These are phyloP conservation scores for Leccinellum rugosiceps DNA, from an alignment of 768 basidiomycete species.

Conservation along the genomic window DNA sequence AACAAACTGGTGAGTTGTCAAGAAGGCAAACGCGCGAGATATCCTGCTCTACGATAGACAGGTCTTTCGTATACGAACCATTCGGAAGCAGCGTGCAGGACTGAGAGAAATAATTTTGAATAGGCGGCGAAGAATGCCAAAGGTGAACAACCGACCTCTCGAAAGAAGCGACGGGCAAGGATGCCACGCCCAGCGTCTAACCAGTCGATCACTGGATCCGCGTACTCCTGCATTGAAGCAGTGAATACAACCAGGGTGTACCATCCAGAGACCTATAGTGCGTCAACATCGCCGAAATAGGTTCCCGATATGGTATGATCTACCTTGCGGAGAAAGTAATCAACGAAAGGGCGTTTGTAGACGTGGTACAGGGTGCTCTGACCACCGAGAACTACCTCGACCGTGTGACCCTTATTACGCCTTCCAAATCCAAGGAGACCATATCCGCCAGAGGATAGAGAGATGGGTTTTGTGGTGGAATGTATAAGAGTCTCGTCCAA, in stretches of 20 bases:
- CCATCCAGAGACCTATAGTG: slow-evolving; percentile 88
- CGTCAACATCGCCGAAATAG: slow-evolving; percentile 4
- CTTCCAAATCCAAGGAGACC: slow-evolving; percentile 61
- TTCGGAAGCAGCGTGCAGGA: slow-evolving; percentile 91
- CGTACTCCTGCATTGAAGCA: slow-evolving; percentile 98
- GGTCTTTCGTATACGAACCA: slow-evolving; percentile 93
- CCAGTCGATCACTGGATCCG: slow-evolving; percentile 99
- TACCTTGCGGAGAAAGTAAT: slow-evolving; percentile 90
- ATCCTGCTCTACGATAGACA: slow-evolving; percentile 84
- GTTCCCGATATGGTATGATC: slow-evolving; percentile 15
- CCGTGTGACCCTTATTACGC: slow-evolving; percentile 74
- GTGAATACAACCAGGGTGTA: slow-evolving; percentile 99
- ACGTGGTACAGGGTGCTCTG: slow-evolving; percentile 94
- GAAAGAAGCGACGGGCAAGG: slow-evolving; percentile 82
- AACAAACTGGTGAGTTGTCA: slow-evolving; percentile 94
- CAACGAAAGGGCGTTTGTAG: slow-evolving; percentile 96
- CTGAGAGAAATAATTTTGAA: slow-evolving; percentile 37
- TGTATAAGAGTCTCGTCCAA: slow-evolving; percentile 98
- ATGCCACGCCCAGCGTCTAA: slow-evolving; percentile 93
- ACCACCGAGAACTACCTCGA: slow-evolving; percentile 89
- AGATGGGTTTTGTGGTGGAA: slow-evolving; percentile 82
- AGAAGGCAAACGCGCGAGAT: slow-evolving; percentile 91
- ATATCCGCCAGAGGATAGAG: slow-evolving; percentile 44
- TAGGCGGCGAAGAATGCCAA: background rate
- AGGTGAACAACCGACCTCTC: slow-evolving; percentile 61